Evolutionary conservation across 2,329 filamentous ascomycete genomes (phyloP).

Genomic region (Calonectria fujianensis): DNA sequence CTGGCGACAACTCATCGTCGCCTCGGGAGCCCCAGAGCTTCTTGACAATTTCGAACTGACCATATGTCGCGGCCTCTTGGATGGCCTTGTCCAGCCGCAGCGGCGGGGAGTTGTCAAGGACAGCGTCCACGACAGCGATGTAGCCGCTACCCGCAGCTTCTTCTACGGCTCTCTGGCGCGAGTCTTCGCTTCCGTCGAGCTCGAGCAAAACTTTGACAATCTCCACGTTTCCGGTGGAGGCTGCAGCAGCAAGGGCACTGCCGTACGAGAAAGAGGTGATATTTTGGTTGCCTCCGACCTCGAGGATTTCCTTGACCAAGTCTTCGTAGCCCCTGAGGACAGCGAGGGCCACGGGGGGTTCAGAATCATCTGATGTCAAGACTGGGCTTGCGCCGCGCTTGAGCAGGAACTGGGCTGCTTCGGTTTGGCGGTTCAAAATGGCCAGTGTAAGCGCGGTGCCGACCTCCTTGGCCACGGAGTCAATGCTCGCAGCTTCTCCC

Average conservation of each 20-base stretch:
- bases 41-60: constrained; percentile 35
- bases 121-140: constrained; percentile 16
- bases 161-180: constrained; percentile 37
- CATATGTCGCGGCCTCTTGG: constrained; percentile 45
- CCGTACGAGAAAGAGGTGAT: constrained; percentile 32
- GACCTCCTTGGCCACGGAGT: constrained; percentile 27
- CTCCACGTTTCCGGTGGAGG: constrained; percentile 36
- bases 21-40: constrained; percentile 26
- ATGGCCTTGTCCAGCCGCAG: constrained; percentile 30
- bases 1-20: constrained; percentile 27
- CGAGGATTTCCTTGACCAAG: constrained; percentile 34
- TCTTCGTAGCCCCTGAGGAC: constrained; percentile 39
- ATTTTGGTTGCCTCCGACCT: constrained; percentile 28
- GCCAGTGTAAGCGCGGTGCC: constrained; percentile 33
- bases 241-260: constrained; percentile 37
- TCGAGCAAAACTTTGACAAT: constrained; percentile 34
- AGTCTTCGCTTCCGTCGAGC: constrained; percentile 27
- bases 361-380: constrained; percentile 26
- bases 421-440: constrained; percentile 32
- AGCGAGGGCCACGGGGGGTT: constrained; percentile 37
- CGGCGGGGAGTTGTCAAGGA: constrained; percentile 25
- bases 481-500: constrained; percentile 17
- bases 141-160: constrained; percentile 34
- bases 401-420: constrained; percentile 37
- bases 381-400: constrained; percentile 32